Percentiles rank a stretch among this genome's conserved stretches.
Evolutionary conservation across 2,329 filamentous ascomycete species (phyloP).

Genomic region (Exophiala aquamarina): DNA sequence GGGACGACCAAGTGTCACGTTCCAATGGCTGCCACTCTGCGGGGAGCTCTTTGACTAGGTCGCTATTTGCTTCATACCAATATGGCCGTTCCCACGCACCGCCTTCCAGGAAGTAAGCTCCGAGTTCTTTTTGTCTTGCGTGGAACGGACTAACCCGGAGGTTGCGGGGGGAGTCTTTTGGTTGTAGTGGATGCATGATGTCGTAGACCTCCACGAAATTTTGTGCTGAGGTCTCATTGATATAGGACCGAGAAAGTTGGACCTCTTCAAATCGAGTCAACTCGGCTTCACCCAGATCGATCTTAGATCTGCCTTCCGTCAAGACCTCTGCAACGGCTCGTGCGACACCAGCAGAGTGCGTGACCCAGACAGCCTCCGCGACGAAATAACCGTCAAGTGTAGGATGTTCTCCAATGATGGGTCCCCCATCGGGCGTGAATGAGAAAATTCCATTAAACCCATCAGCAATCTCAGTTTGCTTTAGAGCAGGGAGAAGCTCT

Average conservation of each 20-base stretch:
- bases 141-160: slow-evolving; percentile 62
- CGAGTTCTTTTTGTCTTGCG: slow-evolving; percentile 52
- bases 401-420: slow-evolving; percentile 59
- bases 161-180: slow-evolving; percentile 57
- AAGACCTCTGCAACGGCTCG: slow-evolving; percentile 60
- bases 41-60: slow-evolving; percentile 53
- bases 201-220: slow-evolving; percentile 67
- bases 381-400: slow-evolving; percentile 63
- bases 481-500: slow-evolving; percentile 55
- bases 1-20: slow-evolving; percentile 59
- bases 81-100: slow-evolving; percentile 62
- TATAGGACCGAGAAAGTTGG: slow-evolving; percentile 56
- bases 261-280: slow-evolving; percentile 62
- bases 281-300: slow-evolving; percentile 61
- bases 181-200: slow-evolving; percentile 62
- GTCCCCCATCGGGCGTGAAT: slow-evolving; percentile 64
- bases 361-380: slow-evolving; percentile 67
- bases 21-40: slow-evolving; percentile 55
- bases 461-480: slow-evolving; percentile 53
- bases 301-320: slow-evolving; percentile 54
- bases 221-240: slow-evolving; percentile 59
- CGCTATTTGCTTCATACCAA: slow-evolving; percentile 60
- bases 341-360: slow-evolving; percentile 64
- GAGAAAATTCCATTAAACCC: slow-evolving; percentile 68
- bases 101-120: slow-evolving; percentile 58